These are phyloP conservation scores for Vinca minor DNA, from an alignment of 257 asterid species.

Conservation along the genomic window DNA sequence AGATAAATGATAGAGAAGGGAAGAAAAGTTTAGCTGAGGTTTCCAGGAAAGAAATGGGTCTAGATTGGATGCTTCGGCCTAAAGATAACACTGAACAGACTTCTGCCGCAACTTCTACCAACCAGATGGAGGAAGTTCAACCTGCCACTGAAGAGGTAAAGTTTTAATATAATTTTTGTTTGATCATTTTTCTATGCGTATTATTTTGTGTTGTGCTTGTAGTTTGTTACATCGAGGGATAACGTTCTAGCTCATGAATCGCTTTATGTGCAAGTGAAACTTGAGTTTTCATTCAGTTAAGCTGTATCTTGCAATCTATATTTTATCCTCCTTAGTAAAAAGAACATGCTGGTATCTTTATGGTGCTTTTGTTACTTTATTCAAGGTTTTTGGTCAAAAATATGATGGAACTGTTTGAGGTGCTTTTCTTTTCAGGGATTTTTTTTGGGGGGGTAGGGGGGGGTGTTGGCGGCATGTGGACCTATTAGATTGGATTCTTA, in stretches of 20 bases:
- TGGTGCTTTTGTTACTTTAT: too few relatives aligned
- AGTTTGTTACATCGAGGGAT: not conserved
- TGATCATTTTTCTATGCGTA: not conserved
- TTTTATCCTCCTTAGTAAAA: too few relatives aligned
- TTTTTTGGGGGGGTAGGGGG: too few relatives aligned
- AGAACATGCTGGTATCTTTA: too few relatives aligned
- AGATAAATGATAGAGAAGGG: slow-evolving; percentile 17
- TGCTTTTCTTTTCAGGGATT: too few relatives aligned
- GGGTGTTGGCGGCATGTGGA: too few relatives aligned
- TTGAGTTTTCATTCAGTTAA: not conserved
- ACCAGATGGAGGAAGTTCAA: slow-evolving; percentile 33
- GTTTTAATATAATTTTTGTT: slow-evolving; percentile 7
- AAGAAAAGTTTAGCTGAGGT: slow-evolving; percentile 19
- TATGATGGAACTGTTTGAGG: too few relatives aligned
- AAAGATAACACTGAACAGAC: slow-evolving; percentile 35
- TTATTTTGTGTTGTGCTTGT: too few relatives aligned
- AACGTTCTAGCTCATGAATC: not conserved
- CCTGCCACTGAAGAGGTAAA: slow-evolving; percentile 56
- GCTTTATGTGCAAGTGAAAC: not conserved
- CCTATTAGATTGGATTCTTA: too few relatives aligned
- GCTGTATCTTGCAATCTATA: not conserved
- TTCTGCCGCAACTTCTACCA: slow-evolving; percentile 24
- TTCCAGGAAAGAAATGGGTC: slow-evolving; percentile 74
- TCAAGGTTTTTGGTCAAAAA: too few relatives aligned
- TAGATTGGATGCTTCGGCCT: slow-evolving; percentile 97